phyloP scores from a whole-genome alignment of 1,284 basidiomycete species.

The Trichosporon sp. region DNA sequence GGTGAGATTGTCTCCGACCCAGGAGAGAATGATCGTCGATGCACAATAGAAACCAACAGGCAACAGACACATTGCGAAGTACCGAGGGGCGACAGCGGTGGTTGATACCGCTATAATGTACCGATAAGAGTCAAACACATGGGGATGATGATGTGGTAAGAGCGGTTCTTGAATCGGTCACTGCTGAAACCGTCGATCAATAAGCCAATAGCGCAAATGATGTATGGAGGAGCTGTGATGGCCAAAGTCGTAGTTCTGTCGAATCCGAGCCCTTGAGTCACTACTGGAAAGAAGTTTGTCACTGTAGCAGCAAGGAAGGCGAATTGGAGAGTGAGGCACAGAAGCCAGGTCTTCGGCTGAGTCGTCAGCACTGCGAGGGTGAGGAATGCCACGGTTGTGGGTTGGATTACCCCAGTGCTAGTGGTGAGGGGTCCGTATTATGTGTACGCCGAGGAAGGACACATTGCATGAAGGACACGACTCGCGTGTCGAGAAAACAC shows the following conservation, averaged over 20 bases:
- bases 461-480: too few relatives aligned
- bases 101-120: conserved; percentile 35
- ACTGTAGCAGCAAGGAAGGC: conserved; percentile 13
- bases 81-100: conserved; percentile 31
- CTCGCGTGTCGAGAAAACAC: too few relatives aligned
- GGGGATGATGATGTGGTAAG: conserved; percentile 20
- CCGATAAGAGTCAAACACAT: conserved; percentile 23
- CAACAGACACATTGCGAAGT: conserved; percentile 41
- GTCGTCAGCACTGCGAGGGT: conserved; percentile 15
- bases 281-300: conserved; percentile 42
- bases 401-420: too few relatives aligned
- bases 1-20: conserved; percentile 43
- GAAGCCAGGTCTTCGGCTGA: conserved; percentile 14
- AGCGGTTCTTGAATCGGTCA: conserved; percentile 39
- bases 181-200: conserved; percentile 39
- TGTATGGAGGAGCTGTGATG: conserved; percentile 48
- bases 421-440: too few relatives aligned
- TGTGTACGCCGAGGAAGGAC: too few relatives aligned
- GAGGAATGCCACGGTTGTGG: conserved; percentile 31
- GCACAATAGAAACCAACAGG: conserved; percentile 42
- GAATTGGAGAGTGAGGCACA: conserved; percentile 6
- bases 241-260: conserved; percentile 40
- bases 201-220: conserved; percentile 27
- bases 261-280: conserved; percentile 38
- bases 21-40: conserved; percentile 44